These are phyloP conservation scores for Chalaropsis ovoidea DNA, from an alignment of 2,329 filamentous ascomycete species.

Conservation along the genomic window DNA sequence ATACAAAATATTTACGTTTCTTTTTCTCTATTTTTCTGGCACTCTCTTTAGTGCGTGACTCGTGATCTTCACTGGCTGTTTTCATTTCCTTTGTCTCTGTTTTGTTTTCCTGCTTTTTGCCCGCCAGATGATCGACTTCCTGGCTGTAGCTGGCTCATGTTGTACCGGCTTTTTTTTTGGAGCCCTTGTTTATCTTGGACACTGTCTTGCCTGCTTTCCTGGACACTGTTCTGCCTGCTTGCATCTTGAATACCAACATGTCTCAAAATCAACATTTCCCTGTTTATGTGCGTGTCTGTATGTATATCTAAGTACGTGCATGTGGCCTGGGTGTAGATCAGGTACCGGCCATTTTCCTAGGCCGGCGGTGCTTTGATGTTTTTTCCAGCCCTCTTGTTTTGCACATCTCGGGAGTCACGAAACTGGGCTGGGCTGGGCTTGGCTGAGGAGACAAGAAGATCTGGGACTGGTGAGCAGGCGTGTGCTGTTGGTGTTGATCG, in stretches of 20 bases:
- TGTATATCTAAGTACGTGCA: too few relatives aligned
- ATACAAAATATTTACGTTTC: not conserved
- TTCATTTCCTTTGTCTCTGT: not conserved
- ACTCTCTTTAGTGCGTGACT: not conserved
- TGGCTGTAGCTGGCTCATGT: not conserved
- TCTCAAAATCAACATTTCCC: not conserved
- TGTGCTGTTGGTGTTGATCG: too few relatives aligned
- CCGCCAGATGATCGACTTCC: not conserved
- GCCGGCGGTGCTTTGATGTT: constrained; percentile 2
- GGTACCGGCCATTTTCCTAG: not conserved
- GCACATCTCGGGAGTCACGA: too few relatives aligned
- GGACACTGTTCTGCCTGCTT: not conserved
- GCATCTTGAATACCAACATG: not conserved
- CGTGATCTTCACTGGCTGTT: not conserved
- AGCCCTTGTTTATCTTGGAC: not conserved
- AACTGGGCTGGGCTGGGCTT: too few relatives aligned
- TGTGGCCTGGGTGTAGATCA: not conserved
- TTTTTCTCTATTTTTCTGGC: not conserved
- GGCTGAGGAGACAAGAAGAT: too few relatives aligned
- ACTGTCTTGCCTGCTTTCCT: not conserved
- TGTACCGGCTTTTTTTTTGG: not conserved
- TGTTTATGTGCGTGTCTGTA: not conserved
- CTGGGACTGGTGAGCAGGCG: too few relatives aligned
- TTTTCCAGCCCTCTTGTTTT: not conserved
- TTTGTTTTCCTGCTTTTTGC: not conserved